Conservation (phyloP, 176 grass and related monocot genomes). For the Cenchrus fungigraminus region DNA sequence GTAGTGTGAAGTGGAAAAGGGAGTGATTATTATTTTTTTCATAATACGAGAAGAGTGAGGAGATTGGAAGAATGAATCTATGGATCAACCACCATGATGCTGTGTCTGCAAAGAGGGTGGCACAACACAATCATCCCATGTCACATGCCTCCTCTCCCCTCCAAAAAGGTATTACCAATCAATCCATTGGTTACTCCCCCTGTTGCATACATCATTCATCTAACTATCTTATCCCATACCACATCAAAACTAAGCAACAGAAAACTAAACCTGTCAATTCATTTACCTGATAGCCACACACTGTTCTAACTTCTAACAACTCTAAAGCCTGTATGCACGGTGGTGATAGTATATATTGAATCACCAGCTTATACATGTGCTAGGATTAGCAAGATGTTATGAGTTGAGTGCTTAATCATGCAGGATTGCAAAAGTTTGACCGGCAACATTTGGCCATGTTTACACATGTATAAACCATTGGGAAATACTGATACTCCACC, state of each 20-base stretch:
- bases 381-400: constrained; percentile 32
- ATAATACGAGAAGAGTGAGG: constrained; percentile 22
- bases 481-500: background rate
- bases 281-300: constrained; percentile 41
- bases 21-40: background rate
- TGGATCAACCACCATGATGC: constrained; percentile 63
- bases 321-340: constrained; percentile 3
- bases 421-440: constrained; percentile 28
- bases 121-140: constrained; percentile 52
- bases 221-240: constrained; percentile 35
- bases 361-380: constrained; percentile 18
- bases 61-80: constrained; percentile 40
- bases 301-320: background rate
- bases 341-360: constrained; percentile 2
- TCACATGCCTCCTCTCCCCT: constrained; percentile 57
- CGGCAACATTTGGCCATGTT: constrained; percentile 6
- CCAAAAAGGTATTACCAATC: constrained; percentile 32
- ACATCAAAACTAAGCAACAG: constrained; percentile 43
- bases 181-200: constrained; percentile 37
- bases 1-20: constrained; percentile 12
- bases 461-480: background rate
- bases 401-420: constrained; percentile 44
- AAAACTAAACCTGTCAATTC: constrained; percentile 33
- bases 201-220: constrained; percentile 33
- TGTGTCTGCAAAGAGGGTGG: constrained; percentile 52